Evolutionary conservation across 352 stramenopile species (phyloP).

Genomic region (Achlya hypogyna): DNA sequence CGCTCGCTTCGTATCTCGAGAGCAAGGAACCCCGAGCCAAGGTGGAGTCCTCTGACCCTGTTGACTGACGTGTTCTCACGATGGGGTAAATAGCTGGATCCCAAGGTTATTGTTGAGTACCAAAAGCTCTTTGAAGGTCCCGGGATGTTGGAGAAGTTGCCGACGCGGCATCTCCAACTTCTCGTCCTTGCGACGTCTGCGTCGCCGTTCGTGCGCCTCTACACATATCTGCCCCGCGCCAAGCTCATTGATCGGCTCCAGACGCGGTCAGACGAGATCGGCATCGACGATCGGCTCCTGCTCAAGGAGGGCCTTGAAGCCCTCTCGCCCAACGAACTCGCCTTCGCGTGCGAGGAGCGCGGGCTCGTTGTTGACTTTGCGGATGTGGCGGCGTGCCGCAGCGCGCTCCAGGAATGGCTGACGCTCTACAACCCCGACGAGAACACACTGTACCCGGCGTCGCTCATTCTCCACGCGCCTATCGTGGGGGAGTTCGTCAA

Average conservation of each 20-base stretch:
- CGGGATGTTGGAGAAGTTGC: slow-evolving; percentile 35
- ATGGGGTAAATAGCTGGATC: slow-evolving; percentile 2
- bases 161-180: slow-evolving; percentile 38
- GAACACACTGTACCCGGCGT: slow-evolving; percentile 28
- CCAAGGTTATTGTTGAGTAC: slow-evolving; percentile 7
- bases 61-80: background rate
- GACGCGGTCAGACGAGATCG: slow-evolving; percentile 49
- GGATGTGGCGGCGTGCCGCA: slow-evolving; percentile 42
- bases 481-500: background rate
- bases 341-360: slow-evolving; percentile 78
- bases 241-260: slow-evolving; percentile 38
- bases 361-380: slow-evolving; percentile 63
- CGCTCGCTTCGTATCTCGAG: background rate
- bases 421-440: slow-evolving; percentile 57
- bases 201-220: slow-evolving; percentile 35
- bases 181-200: slow-evolving; percentile 47
- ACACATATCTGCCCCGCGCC: slow-evolving; percentile 27
- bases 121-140: slow-evolving; percentile 20
- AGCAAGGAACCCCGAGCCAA: background rate
- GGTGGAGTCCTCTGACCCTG: background rate
- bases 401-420: slow-evolving; percentile 56
- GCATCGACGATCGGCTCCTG: slow-evolving; percentile 64
- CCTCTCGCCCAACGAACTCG: slow-evolving; percentile 68
- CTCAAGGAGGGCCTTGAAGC: slow-evolving; percentile 47
- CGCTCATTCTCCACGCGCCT: slow-evolving; percentile 66